Evolutionary conservation across 306 rosid species (phyloP).

Genomic region (Pueraria montana): DNA sequence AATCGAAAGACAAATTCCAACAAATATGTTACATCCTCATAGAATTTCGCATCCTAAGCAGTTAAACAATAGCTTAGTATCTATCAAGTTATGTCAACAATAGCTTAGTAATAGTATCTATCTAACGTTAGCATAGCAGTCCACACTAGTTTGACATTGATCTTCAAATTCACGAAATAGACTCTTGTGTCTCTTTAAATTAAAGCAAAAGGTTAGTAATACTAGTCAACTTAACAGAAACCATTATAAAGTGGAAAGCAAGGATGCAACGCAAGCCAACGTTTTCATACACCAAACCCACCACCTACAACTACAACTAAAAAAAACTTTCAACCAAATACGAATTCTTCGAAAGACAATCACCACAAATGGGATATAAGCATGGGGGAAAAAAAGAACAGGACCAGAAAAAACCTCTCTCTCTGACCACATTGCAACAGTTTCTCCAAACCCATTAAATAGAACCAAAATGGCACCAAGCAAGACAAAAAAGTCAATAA

Average conservation of each 20-base stretch:
- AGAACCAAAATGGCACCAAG: constrained; percentile 27
- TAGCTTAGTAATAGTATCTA: not conserved
- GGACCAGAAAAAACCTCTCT: not conserved
- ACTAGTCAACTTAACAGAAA: not conserved
- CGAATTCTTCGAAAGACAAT: not conserved
- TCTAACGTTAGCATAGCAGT: not conserved
- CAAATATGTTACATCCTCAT: not conserved
- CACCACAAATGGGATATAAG: not conserved
- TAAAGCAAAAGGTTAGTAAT: not conserved
- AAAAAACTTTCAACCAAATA: constrained; percentile 1
- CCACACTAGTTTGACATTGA: not conserved
- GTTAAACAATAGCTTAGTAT: not conserved
- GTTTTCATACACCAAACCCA: not conserved
- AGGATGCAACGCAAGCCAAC: not conserved
- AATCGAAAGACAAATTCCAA: not conserved
- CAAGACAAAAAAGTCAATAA: not conserved
- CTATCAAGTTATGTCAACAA: not conserved
- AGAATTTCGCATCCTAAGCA: not conserved
- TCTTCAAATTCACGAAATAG: not conserved
- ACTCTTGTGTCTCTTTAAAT: not conserved
- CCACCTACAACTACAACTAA: not conserved
- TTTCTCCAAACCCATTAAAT: not conserved
- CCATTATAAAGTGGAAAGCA: not conserved
- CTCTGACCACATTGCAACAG: constrained; percentile 1
- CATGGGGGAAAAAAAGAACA: not conserved